phyloP scores from a whole-genome alignment of 139 green algal genomes.

The Auxenochlorella pyrenoidosa region DNA sequence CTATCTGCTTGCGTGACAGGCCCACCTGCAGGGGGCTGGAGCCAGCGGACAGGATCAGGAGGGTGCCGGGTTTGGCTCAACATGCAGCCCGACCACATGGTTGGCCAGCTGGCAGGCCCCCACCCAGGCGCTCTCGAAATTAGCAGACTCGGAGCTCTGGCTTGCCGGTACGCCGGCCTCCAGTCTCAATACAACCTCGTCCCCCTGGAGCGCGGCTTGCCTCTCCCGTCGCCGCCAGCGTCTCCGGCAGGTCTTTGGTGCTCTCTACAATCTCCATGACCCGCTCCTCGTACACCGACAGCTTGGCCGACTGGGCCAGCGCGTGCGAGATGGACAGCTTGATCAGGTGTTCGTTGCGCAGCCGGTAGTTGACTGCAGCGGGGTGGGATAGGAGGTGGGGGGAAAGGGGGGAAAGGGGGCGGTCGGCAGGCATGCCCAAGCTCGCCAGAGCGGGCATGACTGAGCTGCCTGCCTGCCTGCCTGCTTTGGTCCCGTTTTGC shows the following conservation, averaged over 20 bases:
- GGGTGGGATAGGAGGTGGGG: neutral
- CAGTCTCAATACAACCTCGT: neutral
- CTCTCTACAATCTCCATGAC: slow-evolving; percentile 80
- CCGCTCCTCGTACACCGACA: slow-evolving; percentile 86
- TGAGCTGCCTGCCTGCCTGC: no score
- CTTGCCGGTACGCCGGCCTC: no score
- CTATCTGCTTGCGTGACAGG: slow-evolving; percentile 68
- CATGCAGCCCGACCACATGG: no score
- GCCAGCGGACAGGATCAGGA: neutral
- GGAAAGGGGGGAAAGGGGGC: neutral
- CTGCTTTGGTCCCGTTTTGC: no score
- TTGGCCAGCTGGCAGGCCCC: neutral
- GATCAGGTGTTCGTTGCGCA: slow-evolving; percentile 63
- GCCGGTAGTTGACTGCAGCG: slow-evolving; percentile 44
- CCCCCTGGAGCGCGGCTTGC: neutral
- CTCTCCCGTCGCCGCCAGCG: slow-evolving; percentile 48
- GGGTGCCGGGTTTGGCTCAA: no score
- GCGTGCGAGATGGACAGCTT: slow-evolving; percentile 70
- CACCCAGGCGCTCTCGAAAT: no score
- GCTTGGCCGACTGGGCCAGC: slow-evolving; percentile 76
- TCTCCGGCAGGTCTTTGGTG: slow-evolving; percentile 71
- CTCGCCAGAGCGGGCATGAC: no score
- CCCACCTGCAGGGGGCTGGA: slow-evolving; percentile 33
- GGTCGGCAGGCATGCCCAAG: neutral
- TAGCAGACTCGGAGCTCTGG: no score